Conservation (phyloP, 805 yeast genomes). For the Kregervanrija delftensis region DNA sequence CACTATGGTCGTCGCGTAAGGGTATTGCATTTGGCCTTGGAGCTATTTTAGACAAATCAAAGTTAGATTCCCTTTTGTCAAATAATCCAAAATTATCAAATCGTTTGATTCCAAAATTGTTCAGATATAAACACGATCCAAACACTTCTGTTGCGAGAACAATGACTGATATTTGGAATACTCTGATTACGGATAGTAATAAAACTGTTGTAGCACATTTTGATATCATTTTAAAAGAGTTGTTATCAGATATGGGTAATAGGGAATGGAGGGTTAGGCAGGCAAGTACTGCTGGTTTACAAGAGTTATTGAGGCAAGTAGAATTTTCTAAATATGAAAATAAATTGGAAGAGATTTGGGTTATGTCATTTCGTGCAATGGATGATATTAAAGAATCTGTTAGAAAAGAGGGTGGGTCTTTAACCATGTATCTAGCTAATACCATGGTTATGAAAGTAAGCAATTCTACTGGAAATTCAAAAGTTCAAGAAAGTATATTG, state of each 20-base stretch:
- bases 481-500: constrained; percentile 33
- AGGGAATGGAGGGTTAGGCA: constrained; percentile 93
- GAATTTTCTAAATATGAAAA: constrained; percentile 45
- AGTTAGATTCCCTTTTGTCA: constrained; percentile 54
- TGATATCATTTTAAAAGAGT: constrained; percentile 54
- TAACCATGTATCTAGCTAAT: constrained; percentile 62
- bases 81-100: constrained; percentile 48
- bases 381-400: constrained; percentile 96
- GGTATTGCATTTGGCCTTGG: constrained; percentile 95
- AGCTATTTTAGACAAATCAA: constrained; percentile 71
- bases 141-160: constrained; percentile 64
- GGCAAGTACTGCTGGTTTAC: constrained; percentile 69
- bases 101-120: constrained; percentile 73
- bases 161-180: constrained; percentile 85
- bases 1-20: constrained; percentile 86
- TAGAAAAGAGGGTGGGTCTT: constrained; percentile 64
- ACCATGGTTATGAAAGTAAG: constrained; percentile 54
- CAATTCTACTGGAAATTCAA: constrained; percentile 37
- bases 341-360: constrained; percentile 67
- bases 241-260: constrained; percentile 62
- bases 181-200: constrained; percentile 52
- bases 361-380: constrained; percentile 78
- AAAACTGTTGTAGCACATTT: constrained; percentile 47
- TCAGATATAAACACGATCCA: constrained; percentile 82
- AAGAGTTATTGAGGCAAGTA: constrained; percentile 61